phyloP scores from a whole-genome alignment of 1,284 basidiomycete species.

The Leccinum olivaceoglutinosum region DNA sequence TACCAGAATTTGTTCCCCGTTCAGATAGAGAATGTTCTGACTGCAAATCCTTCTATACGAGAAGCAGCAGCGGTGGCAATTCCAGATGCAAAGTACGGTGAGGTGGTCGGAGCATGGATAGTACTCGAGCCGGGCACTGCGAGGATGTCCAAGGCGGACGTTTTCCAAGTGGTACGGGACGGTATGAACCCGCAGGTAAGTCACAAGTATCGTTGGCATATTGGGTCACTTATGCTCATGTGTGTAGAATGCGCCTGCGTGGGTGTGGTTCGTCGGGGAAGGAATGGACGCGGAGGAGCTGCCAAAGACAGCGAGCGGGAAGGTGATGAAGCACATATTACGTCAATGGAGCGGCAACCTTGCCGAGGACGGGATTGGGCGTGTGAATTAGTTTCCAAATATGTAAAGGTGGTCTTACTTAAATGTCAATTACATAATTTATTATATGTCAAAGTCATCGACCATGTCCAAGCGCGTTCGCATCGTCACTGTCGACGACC shows the following conservation, averaged over 20 bases:
- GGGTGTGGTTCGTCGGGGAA: conserved; percentile 80
- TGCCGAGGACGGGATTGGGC: conserved; percentile 13
- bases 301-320: conserved; percentile 85
- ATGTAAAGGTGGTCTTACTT: neutral
- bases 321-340: conserved; percentile 77
- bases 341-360: conserved; percentile 34
- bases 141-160: conserved; percentile 43
- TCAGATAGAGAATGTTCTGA: conserved; percentile 78
- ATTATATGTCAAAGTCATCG: conserved; percentile 1
- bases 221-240: neutral
- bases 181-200: conserved; percentile 72
- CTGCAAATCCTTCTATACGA: conserved; percentile 53
- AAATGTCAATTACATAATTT: neutral
- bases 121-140: conserved; percentile 40
- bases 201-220: neutral
- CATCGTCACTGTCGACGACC: conserved; percentile 70
- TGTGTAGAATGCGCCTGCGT: conserved; percentile 67
- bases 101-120: conserved; percentile 78
- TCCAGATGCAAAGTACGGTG: conserved; percentile 65
- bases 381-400: neutral
- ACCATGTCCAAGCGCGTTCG: conserved; percentile 51
- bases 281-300: conserved; percentile 55
- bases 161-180: conserved; percentile 47
- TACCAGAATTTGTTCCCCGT: conserved; percentile 77
- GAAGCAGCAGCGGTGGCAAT: conserved; percentile 77